Percentiles rank a stretch among this genome's conserved stretches.
phyloP scores from a whole-genome alignment of 2,329 filamentous ascomycete genomes.

The Fusarium mundagurra region DNA sequence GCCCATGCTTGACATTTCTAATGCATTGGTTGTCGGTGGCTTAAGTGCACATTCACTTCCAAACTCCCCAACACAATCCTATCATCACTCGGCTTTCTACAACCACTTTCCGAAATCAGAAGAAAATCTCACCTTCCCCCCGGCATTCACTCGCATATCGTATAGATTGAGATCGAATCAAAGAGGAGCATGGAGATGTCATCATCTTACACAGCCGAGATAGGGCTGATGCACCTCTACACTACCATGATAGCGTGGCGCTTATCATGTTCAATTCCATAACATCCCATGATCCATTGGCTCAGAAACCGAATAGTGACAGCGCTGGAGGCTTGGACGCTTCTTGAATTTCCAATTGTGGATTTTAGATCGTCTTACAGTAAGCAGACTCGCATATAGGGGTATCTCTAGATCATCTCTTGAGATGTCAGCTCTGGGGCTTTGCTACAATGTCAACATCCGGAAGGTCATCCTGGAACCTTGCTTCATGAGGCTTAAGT shows the following conservation, averaged over 20 bases:
- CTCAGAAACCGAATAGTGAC: neutral
- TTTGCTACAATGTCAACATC: neutral
- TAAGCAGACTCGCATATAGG: neutral
- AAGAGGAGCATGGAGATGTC: neutral
- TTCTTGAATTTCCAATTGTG: neutral
- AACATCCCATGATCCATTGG: neutral
- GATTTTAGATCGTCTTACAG: conserved; percentile 9
- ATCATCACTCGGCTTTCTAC: neutral
- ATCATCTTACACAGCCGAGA: neutral
- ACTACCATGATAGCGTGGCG: neutral
- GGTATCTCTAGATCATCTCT: neutral
- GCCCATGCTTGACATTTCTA: neutral
- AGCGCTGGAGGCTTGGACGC: neutral
- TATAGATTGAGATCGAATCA: neutral
- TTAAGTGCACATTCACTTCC: neutral
- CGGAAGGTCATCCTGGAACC: neutral
- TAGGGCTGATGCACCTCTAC: conserved; percentile 12
- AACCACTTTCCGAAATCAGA: neutral
- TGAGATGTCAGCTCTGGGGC: neutral
- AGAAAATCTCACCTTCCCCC: neutral
- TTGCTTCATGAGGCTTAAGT: neutral
- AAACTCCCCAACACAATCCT: neutral
- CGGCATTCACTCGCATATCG: neutral
- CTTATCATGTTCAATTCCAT: neutral
- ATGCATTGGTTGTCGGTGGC: neutral